phyloP scores from a whole-genome alignment of 345 rosid genomes.

The Capsella bursapastoris region DNA sequence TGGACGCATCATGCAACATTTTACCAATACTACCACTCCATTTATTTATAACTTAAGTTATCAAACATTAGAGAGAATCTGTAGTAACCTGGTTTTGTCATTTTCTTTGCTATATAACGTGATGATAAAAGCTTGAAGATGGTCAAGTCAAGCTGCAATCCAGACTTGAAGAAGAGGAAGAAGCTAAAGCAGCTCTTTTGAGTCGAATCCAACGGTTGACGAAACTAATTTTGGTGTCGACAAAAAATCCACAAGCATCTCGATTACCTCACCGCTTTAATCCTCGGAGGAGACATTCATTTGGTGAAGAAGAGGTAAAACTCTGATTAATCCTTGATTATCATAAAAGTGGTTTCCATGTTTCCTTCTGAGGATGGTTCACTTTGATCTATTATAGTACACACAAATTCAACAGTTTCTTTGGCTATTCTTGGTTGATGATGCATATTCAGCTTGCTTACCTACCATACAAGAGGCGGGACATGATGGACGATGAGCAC shows the following conservation, averaged over 20 bases:
- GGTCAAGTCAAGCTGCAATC: slow-evolving; percentile 95
- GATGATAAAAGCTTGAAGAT: slow-evolving; percentile 81
- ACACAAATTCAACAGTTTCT: slow-evolving; percentile 15
- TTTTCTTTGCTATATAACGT: slow-evolving; percentile 46
- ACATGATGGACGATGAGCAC: slow-evolving; percentile 92
- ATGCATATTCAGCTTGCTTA: slow-evolving; percentile 80
- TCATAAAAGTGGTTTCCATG: slow-evolving; percentile 3
- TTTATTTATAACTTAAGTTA: neutral
- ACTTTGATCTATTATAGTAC: slow-evolving; percentile 23
- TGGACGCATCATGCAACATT: neutral
- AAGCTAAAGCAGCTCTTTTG: slow-evolving; percentile 96
- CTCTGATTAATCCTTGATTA: slow-evolving; percentile 19
- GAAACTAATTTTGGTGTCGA: slow-evolving; percentile 92
- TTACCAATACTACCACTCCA: neutral
- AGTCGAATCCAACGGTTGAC: slow-evolving; percentile 95
- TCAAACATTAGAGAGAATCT: slow-evolving; percentile 28
- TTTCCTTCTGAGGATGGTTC: slow-evolving; percentile 19
- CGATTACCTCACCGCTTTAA: slow-evolving; percentile 70
- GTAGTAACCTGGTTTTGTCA: slow-evolving; percentile 23
- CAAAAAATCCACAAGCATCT: slow-evolving; percentile 80
- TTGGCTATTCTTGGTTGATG: slow-evolving; percentile 42
- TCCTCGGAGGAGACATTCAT: slow-evolving; percentile 97
- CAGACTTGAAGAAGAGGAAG: slow-evolving; percentile 98
- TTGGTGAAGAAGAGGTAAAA: slow-evolving; percentile 99
- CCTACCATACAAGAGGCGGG: slow-evolving; percentile 94